These are phyloP conservation scores for Talaromyces verruculosus DNA, from an alignment of 2,329 filamentous ascomycete genomes.

Conservation along the genomic window DNA sequence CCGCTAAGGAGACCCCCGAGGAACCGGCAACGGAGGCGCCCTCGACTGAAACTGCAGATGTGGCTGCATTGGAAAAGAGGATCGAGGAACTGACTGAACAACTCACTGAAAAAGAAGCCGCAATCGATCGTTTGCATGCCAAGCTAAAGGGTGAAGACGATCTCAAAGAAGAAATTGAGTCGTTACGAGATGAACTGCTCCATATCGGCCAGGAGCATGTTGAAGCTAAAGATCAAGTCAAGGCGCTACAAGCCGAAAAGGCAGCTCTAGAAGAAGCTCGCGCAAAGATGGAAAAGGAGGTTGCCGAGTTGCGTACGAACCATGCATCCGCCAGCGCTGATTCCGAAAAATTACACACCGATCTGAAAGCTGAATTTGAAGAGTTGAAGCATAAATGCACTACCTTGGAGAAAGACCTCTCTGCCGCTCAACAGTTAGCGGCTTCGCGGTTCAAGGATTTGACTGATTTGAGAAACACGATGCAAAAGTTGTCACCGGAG, in stretches of 20 bases:
- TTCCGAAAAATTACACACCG: constrained; percentile 52
- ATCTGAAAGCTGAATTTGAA: constrained; percentile 65
- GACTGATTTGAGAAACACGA: constrained; percentile 71
- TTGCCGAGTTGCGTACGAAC: constrained; percentile 56
- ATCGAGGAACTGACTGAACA: constrained; percentile 38
- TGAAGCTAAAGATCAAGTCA: constrained; percentile 72
- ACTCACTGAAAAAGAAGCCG: constrained; percentile 61
- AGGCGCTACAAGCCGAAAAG: constrained; percentile 68
- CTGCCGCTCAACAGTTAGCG: constrained; percentile 80
- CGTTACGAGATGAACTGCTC: constrained; percentile 74
- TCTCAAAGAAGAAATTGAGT: constrained; percentile 81
- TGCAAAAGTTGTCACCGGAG: constrained; percentile 85
- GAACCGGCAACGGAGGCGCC: constrained; percentile 17
- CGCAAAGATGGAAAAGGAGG: constrained; percentile 67
- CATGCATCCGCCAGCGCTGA: constrained; percentile 48
- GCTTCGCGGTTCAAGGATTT: constrained; percentile 86
- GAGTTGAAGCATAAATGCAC: constrained; percentile 69
- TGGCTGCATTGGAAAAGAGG: constrained; percentile 37
- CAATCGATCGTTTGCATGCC: constrained; percentile 69
- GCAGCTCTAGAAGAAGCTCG: constrained; percentile 63
- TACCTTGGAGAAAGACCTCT: constrained; percentile 76
- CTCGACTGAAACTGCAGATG: constrained; percentile 38
- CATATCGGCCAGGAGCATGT: constrained; percentile 81
- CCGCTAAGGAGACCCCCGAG: constrained; percentile 26
- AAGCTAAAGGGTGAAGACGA: constrained; percentile 75